Conservation (phyloP, 2,329 filamentous ascomycete species). For the Tolypocladium ovalisporum region DNA sequence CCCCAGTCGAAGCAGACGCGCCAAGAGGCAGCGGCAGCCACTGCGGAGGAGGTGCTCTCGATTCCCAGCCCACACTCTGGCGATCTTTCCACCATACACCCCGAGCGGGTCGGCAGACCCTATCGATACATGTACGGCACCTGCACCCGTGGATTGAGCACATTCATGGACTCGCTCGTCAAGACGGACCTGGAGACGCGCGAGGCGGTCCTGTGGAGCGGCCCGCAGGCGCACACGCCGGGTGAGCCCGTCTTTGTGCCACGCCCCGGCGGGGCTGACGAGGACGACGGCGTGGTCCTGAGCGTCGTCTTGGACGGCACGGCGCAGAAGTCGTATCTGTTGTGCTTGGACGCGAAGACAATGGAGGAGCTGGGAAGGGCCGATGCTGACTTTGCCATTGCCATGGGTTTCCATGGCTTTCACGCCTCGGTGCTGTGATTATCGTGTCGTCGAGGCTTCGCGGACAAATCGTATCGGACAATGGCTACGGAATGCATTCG, state of each 20-base stretch:
- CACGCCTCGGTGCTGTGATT: constrained; percentile 22
- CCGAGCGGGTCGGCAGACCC: constrained; percentile 34
- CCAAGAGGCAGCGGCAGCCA: constrained; percentile 7
- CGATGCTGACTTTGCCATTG: constrained; percentile 48
- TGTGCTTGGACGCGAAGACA: constrained; percentile 52
- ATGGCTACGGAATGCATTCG: background rate
- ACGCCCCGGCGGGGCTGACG: constrained; percentile 27
- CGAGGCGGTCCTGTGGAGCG: constrained; percentile 44
- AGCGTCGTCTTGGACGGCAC: constrained; percentile 53
- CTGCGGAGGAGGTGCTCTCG: constrained; percentile 25
- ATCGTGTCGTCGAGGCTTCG: no score
- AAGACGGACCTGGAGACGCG: constrained; percentile 53
- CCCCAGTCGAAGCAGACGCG: constrained; percentile 6
- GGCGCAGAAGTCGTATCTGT: constrained; percentile 49
- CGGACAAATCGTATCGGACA: background rate
- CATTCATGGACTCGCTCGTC: constrained; percentile 49
- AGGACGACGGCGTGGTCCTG: constrained; percentile 54
- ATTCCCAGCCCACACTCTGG: constrained; percentile 43
- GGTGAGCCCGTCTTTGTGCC: constrained; percentile 60
- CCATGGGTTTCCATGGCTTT: constrained; percentile 54
- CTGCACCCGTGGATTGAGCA: constrained; percentile 44
- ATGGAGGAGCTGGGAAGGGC: constrained; percentile 56
- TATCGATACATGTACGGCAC: constrained; percentile 53
- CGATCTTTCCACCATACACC: constrained; percentile 59
- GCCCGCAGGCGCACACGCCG: constrained; percentile 48